Percentiles rank a stretch among this genome's conserved stretches.
These are phyloP conservation scores for Arthonia radiata DNA, from an alignment of 495 filamentous ascomycete species.

Conservation along the genomic window DNA sequence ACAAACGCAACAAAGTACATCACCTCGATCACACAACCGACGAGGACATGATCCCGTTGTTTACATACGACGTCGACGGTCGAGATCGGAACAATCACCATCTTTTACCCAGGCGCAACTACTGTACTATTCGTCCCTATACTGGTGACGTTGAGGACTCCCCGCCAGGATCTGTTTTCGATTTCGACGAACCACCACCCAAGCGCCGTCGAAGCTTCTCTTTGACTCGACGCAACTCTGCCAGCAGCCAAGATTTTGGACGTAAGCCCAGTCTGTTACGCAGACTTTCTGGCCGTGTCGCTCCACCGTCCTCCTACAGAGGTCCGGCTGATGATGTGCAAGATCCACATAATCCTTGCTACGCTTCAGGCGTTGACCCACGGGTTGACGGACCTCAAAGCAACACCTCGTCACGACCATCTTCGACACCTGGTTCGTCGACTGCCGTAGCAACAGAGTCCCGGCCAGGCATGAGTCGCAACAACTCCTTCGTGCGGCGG, in stretches of 20 bases:
- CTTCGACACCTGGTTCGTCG: no score
- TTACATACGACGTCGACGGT: constrained; percentile 66
- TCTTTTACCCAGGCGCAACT: constrained; percentile 76
- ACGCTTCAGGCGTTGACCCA: not conserved
- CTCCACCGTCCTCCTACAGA: not conserved
- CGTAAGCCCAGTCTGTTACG: not conserved
- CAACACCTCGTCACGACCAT: not conserved
- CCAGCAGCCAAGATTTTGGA: not conserved
- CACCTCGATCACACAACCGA: constrained; percentile 69
- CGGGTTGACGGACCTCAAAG: not conserved
- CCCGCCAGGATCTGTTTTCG: constrained; percentile 14
- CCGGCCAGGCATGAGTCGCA: not conserved
- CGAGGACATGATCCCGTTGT: constrained; percentile 88
- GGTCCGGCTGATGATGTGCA: no score
- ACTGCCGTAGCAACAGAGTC: not conserved
- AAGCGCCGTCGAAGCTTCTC: not conserved
- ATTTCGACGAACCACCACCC: constrained; percentile 10
- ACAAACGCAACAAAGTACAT: constrained; percentile 81
- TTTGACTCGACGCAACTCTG: not conserved
- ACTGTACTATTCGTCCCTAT: constrained; percentile 70
- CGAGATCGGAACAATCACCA: constrained; percentile 75
- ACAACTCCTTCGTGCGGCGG: not conserved
- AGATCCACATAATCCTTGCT: not conserved
- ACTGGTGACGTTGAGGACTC: no score
- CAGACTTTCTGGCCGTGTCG: not conserved